phyloP scores from a whole-genome alignment of 441 rosid species.

The Rhodomyrtus psidioides region DNA sequence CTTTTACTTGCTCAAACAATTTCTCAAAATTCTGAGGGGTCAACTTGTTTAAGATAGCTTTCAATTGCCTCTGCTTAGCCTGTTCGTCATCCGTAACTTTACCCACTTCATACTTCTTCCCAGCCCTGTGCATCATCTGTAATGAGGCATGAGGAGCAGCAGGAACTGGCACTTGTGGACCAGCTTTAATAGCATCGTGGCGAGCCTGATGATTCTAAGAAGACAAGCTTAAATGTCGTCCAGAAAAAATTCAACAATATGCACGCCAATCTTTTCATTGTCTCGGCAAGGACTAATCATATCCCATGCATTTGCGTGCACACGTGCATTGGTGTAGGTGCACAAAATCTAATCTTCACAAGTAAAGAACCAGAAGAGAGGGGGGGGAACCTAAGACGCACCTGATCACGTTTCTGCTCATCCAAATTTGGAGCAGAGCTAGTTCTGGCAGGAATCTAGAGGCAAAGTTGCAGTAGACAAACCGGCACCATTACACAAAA shows the following conservation, averaged over 20 bases:
- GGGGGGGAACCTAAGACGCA: constrained; percentile 1
- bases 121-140: constrained; percentile 89
- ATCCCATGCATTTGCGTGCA: neutral
- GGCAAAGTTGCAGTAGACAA: neutral
- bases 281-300: neutral
- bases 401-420: constrained; percentile 95
- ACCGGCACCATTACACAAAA: neutral
- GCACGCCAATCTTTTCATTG: neutral
- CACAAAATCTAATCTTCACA: neutral
- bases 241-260: neutral
- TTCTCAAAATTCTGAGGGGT: constrained; percentile 96
- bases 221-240: constrained; percentile 2
- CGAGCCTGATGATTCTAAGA: constrained; percentile 47
- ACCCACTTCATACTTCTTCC: constrained; percentile 86
- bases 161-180: constrained; percentile 48
- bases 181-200: constrained; percentile 46
- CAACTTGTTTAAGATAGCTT: constrained; percentile 85
- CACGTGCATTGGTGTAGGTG: neutral
- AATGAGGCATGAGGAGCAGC: constrained; percentile 40
- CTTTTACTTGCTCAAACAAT: constrained; percentile 84
- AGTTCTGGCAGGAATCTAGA: constrained; percentile 93
- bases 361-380: neutral
- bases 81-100: constrained; percentile 68
- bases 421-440: constrained; percentile 98
- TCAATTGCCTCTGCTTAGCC: constrained; percentile 78